These are phyloP conservation scores for Suillus ampliporus DNA, from an alignment of 768 basidiomycete genomes.

Conservation along the genomic window DNA sequence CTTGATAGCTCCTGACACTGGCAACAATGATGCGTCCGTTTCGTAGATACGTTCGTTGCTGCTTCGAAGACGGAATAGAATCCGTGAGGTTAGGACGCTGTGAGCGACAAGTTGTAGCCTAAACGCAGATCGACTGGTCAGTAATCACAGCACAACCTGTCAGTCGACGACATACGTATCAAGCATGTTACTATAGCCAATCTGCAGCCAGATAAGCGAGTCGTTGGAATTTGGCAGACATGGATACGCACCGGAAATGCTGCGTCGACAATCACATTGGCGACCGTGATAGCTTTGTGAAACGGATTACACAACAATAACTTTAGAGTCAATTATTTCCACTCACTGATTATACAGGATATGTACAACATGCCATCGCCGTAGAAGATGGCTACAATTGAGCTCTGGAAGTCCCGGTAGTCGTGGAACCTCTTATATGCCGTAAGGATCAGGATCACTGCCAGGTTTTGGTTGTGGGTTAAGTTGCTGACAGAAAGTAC, in stretches of 20 bases:
- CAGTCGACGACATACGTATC: background rate
- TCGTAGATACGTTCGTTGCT: constrained; percentile 15
- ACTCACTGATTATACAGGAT: constrained; percentile 23
- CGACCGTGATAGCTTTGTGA: constrained; percentile 19
- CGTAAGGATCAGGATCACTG: constrained; percentile 8
- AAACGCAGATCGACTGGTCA: background rate
- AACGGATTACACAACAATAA: background rate
- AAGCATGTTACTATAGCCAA: background rate
- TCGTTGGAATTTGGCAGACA: background rate
- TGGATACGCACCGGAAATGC: constrained; percentile 17
- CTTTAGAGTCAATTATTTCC: no score
- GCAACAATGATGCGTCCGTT: no score
- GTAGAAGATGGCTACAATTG: constrained; percentile 18
- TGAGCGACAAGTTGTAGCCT: constrained; percentile 31
- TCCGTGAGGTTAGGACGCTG: constrained; percentile 31
- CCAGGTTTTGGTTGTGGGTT: background rate
- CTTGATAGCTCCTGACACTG: background rate
- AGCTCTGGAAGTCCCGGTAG: constrained; percentile 4
- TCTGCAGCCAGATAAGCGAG: background rate
- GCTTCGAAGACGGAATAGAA: constrained; percentile 33
- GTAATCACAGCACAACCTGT: background rate
- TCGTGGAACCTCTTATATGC: constrained; percentile 9
- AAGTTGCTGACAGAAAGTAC: background rate
- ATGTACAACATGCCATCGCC: constrained; percentile 25
- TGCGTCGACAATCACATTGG: constrained; percentile 17